Conservation (phyloP, 23 red algal species). For the Agarophyton chilense region DNA sequence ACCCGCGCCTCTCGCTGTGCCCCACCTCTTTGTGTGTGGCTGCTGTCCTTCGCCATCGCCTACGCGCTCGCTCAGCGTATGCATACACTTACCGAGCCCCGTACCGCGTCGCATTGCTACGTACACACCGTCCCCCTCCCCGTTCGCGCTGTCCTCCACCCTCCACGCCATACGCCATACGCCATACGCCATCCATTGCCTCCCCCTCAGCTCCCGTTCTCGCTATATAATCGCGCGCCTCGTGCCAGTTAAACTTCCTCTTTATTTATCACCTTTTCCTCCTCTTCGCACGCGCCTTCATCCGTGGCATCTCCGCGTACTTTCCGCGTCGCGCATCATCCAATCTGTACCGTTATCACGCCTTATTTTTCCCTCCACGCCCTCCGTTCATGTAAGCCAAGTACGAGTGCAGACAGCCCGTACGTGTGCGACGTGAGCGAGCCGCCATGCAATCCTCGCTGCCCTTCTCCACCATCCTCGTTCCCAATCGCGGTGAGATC, state of each 20-base stretch:
- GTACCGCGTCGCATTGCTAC: too few relatives aligned
- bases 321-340: background rate
- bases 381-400: background rate
- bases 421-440: background rate
- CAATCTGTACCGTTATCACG: background rate
- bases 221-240: background rate
- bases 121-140: too few relatives aligned
- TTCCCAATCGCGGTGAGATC: slow-evolving; percentile 95
- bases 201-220: background rate
- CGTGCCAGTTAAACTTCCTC: background rate
- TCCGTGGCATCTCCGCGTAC: background rate
- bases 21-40: background rate
- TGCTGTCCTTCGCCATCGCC: background rate
- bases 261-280: background rate
- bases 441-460: background rate
- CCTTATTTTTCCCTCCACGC: background rate
- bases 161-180: background rate
- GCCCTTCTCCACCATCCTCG: slow-evolving; percentile 56
- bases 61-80: background rate
- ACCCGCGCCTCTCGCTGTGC: background rate
- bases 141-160: too few relatives aligned
- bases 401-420: background rate
- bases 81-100: background rate
- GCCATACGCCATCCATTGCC: background rate
- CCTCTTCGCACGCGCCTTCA: background rate